Percentiles rank a stretch among this genome's conserved stretches.
Evolutionary conservation across 148 eudicot species (phyloP).

Genomic region (Diospyros lotus): DNA sequence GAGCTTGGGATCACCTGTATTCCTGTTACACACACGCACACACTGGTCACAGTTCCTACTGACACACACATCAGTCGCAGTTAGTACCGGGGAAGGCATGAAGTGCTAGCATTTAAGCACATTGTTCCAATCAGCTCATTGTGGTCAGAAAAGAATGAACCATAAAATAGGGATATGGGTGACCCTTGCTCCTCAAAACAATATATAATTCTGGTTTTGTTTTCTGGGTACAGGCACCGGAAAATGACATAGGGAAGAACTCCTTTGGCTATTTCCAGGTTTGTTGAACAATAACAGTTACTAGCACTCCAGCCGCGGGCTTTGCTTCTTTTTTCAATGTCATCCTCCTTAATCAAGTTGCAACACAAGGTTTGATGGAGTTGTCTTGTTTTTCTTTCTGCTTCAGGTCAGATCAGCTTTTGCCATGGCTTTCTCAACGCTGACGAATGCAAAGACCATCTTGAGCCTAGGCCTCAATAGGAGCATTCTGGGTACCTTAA

Average conservation of each 20-base stretch:
- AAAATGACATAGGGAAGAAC: slow-evolving; percentile 92
- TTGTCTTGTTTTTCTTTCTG: slow-evolving; percentile 5
- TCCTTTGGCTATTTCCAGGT: slow-evolving; percentile 94
- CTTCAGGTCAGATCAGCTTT: slow-evolving; percentile 85
- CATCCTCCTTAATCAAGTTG: not conserved
- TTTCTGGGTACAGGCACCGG: slow-evolving; percentile 64
- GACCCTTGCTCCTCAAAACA: not conserved
- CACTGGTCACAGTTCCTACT: too few species aligned
- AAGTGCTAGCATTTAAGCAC: not conserved
- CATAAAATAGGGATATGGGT: not conserved
- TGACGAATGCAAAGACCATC: slow-evolving; percentile 75
- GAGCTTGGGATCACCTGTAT: too few species aligned
- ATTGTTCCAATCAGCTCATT: not conserved
- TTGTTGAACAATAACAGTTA: not conserved
- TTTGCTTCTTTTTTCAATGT: too few species aligned
- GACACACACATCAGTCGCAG: too few species aligned
- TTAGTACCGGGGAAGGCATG: not conserved
- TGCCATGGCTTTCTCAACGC: slow-evolving; percentile 67
- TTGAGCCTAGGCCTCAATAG: slow-evolving; percentile 59
- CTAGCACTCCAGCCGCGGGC: too few species aligned
- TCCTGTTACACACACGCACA: too few species aligned
- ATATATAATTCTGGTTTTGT: not conserved
- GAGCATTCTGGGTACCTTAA: slow-evolving; percentile 90
- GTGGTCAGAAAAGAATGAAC: not conserved
- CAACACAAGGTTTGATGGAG: not conserved